Evolutionary conservation across 2,329 filamentous ascomycete species (phyloP), one percentile per base, ranked within the genome.

Genomic region (Botryotinia narcissicola): DNA sequence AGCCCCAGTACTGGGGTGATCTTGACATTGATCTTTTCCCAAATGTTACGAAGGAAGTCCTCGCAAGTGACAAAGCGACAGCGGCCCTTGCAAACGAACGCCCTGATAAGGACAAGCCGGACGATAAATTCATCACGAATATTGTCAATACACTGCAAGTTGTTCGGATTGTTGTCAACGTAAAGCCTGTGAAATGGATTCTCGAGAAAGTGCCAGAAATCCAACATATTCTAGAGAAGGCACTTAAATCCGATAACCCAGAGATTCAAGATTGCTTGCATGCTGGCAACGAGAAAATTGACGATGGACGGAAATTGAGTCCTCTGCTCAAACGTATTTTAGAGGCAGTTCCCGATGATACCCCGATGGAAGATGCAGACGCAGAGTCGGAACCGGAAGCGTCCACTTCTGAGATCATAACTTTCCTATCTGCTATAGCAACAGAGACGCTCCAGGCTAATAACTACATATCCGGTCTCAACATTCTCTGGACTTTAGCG

Each of bases 131-230:
- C 79, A 87, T 92, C 60, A 97, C 93, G 0, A 91, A 92, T 75
- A 95, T 97, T 83, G 90, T 99, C 83, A 99, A 99, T 81, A 94
- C 95, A 2, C 87, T 99, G 22, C 95, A 98, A 81, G 93, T 98
- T 59, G 86, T 99, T 74, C 93, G 95, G 66, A 92, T 98, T 74
- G 90, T 99, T 66, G 86, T 98, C 74, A 94, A 96, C 78, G 91
- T 92, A 75, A 97, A 97, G 82, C 86, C 93, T 0, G 91, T 97
- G 79, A 93, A 97, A 4, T 99, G 96, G 96, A 91, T 98, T 54
- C 84, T 94, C 70, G 90, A 90, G 78, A 93, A 94, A 76, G 88
- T 97, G 78, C 83, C 91, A 0, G 86, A 90, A 42, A 87, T 98
- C 42, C 94, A 98, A 81, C 97, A 94, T 80, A 89, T 98, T 20